Evolutionary conservation across 768 basidiomycete species (phyloP), one percentile per base, ranked within the genome.

Genomic region (Boletus sp.): DNA sequence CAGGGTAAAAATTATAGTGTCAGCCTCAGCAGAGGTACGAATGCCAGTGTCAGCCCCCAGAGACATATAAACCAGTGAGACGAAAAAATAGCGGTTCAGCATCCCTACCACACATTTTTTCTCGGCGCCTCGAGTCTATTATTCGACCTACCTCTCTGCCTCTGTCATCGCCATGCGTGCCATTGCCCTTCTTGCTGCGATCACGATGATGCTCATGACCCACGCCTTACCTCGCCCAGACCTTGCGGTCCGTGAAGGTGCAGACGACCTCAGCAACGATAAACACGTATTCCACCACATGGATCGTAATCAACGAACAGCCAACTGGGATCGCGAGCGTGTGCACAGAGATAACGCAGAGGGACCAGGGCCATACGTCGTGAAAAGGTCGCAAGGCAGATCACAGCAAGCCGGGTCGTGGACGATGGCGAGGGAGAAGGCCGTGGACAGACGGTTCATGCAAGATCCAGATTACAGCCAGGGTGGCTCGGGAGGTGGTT

Each of bases 241-340:
- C 71, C 64, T 71, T 52, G 42, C 57, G 52, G 55, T 52, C 20
- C 60, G 56, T 41, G 54, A 55, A 28, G 56, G 36, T 48, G 58
- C 51, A 41, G 29, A 58, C 59, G 57, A 67, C 41, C 56, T 63
- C 54, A 52, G 50, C 29, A 58, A 67, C 54, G 59, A 66, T 29
- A 61, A 49, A 20, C 59, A 70, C 45, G 28, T 66, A 29, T 68
- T 70, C 54, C 68, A 70, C 18, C 68, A 72, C 52, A 33, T 70
- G 47, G 71, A 72, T 50, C 71, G 62, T 15, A 72, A 69, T 51
- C 71, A 54, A 39, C 60, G 56, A 20, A 70, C 67, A 8, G 64
- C 66, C 54, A 51, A 51, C 53, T 58, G 41, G 8, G 51, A 59
- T 41, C 64, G 51, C 42, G 52, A 57, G 18, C 57, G 36, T 36